Percentiles rank a stretch among this genome's conserved stretches.
Evolutionary conservation across 2,329 filamentous ascomycete species (phyloP).

Genomic region (Fusarium brevicatenulatum): DNA sequence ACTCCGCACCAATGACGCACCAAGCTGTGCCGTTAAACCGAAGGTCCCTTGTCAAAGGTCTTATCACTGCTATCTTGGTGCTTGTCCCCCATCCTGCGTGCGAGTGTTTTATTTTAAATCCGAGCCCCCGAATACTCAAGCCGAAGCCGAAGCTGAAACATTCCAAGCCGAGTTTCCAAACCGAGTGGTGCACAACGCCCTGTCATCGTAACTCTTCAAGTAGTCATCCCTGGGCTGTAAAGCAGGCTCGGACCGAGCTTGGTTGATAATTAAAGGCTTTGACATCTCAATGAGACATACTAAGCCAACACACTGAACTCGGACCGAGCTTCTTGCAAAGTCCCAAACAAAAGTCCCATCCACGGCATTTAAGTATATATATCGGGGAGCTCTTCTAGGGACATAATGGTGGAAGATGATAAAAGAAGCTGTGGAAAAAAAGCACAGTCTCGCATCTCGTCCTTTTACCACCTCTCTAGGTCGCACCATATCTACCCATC

Average conservation of each 20-base stretch:
- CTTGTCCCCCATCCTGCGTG: too few relatives aligned
- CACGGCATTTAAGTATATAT: neutral
- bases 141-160: too few relatives aligned
- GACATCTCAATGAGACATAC: too few relatives aligned
- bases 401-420: rapidly evolving
- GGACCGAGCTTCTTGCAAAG: neutral
- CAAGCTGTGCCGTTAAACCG: neutral
- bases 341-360: neutral
- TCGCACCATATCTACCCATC: neutral
- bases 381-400: neutral
- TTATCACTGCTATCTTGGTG: neutral
- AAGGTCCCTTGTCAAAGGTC: neutral
- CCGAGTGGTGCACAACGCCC: neutral
- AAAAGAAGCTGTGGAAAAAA: rapidly evolving
- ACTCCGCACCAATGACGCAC: neutral
- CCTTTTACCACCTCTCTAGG: neutral
- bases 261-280: too few relatives aligned
- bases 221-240: neutral
- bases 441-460: neutral
- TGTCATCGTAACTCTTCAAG: too few relatives aligned
- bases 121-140: neutral
- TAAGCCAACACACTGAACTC: neutral
- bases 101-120: neutral
- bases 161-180: neutral
- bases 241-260: neutral